Evolutionary conservation across 2,329 filamentous ascomycete genomes (phyloP).

Genomic region (Chrysoporthe puriensis): DNA sequence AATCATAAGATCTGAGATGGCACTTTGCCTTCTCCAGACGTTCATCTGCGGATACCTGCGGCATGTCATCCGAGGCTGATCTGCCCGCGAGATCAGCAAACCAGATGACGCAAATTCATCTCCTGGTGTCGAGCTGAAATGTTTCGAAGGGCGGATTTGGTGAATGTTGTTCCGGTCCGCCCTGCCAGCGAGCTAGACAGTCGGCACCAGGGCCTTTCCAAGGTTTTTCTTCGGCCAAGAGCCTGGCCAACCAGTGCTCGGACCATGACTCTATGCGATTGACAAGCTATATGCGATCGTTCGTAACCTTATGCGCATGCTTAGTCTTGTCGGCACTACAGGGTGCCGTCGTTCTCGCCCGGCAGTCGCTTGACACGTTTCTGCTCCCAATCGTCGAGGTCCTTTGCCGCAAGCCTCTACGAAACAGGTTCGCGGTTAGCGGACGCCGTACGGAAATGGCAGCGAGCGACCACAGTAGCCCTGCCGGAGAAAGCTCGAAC

Average conservation of each 20-base stretch:
- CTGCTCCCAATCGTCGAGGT: slow-evolving; percentile 96
- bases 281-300: slow-evolving; percentile 7
- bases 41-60: slow-evolving; percentile 6
- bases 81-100: slow-evolving; percentile 4
- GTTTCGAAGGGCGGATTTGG: slow-evolving; percentile 4
- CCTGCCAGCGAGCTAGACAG: background rate
- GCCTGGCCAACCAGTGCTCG: background rate
- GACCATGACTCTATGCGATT: background rate
- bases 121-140: slow-evolving; percentile 2
- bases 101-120: slow-evolving; percentile 4
- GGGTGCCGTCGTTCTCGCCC: slow-evolving; percentile 84
- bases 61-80: slow-evolving; percentile 11
- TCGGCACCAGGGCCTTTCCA: background rate
- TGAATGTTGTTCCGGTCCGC: background rate
- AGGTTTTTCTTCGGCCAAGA: slow-evolving; percentile 4
- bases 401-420: slow-evolving; percentile 81
- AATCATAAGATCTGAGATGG: slow-evolving; percentile 6
- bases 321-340: slow-evolving; percentile 46
- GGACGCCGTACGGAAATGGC: background rate
- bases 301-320: background rate
- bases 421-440: slow-evolving; percentile 20
- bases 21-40: slow-evolving; percentile 4
- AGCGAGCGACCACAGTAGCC: background rate
- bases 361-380: slow-evolving; percentile 88
- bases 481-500: slow-evolving; percentile 37